Evolutionary conservation across 345 rosid genomes (phyloP).

Genomic region (Citrus hindsii): DNA sequence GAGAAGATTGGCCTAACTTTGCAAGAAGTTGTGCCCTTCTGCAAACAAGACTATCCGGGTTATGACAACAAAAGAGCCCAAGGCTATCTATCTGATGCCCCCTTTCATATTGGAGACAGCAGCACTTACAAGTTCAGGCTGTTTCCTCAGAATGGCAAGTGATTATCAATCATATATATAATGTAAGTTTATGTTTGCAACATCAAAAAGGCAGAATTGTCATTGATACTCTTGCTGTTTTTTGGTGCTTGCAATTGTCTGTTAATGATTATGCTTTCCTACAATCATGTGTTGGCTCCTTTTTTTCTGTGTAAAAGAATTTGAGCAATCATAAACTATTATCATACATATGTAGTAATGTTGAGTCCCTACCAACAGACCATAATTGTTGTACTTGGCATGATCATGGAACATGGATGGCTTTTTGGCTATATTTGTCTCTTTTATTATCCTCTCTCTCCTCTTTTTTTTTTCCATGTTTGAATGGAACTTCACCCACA

Average conservation of each 20-base stretch:
- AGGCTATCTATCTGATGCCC: conserved; percentile 14
- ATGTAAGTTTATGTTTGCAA: not conserved
- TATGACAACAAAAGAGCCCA: conserved; percentile 35
- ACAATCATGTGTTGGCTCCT: not conserved
- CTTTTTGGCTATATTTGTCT: not conserved
- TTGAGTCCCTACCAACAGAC: not conserved
- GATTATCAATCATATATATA: not conserved
- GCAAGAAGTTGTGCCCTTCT: conserved; percentile 18
- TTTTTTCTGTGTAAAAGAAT: not conserved
- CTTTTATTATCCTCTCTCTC: too few relatives aligned
- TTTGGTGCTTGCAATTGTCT: not conserved
- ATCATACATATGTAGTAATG: not conserved
- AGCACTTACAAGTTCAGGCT: conserved; percentile 31
- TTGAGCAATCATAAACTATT: too few relatives aligned
- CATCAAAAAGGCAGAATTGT: not conserved
- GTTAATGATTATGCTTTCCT: not conserved
- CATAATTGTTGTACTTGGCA: not conserved
- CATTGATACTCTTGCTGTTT: not conserved
- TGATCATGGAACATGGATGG: not conserved
- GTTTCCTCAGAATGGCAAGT: not conserved
- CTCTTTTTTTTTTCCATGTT: too few relatives aligned
- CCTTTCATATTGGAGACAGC: conserved; percentile 24
- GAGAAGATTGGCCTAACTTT: conserved; percentile 25
- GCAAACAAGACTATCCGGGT: conserved; percentile 24
- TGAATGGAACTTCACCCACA: too few relatives aligned